Base-by-base conservation (phyloP, 805 yeast genomes). In the Candida wancherniae region DNA sequence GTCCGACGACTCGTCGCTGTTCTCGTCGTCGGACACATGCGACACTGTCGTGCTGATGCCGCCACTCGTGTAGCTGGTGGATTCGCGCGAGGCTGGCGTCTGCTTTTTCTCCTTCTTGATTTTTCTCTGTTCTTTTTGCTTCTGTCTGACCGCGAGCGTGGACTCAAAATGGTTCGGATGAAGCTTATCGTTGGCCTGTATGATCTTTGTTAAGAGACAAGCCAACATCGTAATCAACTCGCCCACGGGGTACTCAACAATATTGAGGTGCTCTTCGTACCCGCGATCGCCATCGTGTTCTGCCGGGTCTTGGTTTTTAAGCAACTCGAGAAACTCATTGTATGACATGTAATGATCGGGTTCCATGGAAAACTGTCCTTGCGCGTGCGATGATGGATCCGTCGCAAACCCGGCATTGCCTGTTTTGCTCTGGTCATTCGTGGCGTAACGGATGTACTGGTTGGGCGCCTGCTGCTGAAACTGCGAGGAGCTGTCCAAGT, bases 161-260 rank as follows among this genome's bases (percentile, higher is more conserved):
- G 63, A 60, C 40, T 70, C 69, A 41, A 73, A 71, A 45, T 75
- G 80, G 42, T 76, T 79, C 2, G 88, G 83, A 48, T 80, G 90
- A 20, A 85, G 62, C 29, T 77, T 68, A 57, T 90, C 98, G 58
- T 90, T 92, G 9, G 94, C 87, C 48, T 84, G 90, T 22, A 90
- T 81, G 28, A 92, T 87, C 53, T 84, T 84, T 42, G 86, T 86
- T 32, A 90, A 63, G 31, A 90, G 65, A 6, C 94, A 80, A 13
- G 95, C 76, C 30, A 90, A 69, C 97, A 92, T 90, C 26, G 77
- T 57, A 25, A 92, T 67, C 16, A 92, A 69, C 41, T 84, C 90
- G 36, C 79, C 76, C 2, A 84, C 86, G 1, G 95, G 88, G 51
- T 78, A 84, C 24, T 80, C 81, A 8, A 86, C 87, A 27, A 90